phyloP scores from a whole-genome alignment of 2,329 filamentous ascomycete species.

The Xylariaceae sp. region DNA sequence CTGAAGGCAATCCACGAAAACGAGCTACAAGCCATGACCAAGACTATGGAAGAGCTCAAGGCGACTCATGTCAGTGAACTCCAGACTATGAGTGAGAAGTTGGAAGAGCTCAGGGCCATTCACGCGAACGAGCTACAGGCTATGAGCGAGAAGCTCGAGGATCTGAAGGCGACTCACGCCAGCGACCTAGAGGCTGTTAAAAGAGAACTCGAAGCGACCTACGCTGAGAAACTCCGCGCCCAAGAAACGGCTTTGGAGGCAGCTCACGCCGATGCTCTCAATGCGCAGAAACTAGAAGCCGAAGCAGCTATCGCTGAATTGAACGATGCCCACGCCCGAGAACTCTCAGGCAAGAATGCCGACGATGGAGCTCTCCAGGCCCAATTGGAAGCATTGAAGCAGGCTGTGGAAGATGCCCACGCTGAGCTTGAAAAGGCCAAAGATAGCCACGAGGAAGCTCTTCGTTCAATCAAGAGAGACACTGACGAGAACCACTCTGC shows the following conservation, averaged over 20 bases:
- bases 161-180: no score
- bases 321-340: conserved; percentile 26
- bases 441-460: conserved; percentile 32
- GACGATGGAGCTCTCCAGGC: conserved; percentile 22
- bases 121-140: background rate
- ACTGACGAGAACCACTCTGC: conserved; percentile 37
- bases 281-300: conserved; percentile 15
- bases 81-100: background rate
- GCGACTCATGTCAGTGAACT: background rate
- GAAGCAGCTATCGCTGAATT: conserved; percentile 26
- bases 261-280: conserved; percentile 32
- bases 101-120: background rate
- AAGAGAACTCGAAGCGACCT: background rate
- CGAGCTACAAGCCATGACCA: conserved; percentile 24
- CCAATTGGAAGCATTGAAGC: conserved; percentile 29
- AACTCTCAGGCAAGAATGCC: conserved; percentile 25
- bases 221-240: conserved; percentile 28
- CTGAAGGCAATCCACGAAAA: conserved; percentile 19
- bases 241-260: conserved; percentile 32
- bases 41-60: background rate
- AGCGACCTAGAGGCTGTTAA: no score
- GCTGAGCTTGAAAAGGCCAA: conserved; percentile 34
- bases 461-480: conserved; percentile 40
- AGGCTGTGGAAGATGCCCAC: conserved; percentile 27
- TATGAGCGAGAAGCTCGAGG: no score